phyloP scores from a whole-genome alignment of 176 grass and related monocot species.

The Oryza rufipogon region DNA sequence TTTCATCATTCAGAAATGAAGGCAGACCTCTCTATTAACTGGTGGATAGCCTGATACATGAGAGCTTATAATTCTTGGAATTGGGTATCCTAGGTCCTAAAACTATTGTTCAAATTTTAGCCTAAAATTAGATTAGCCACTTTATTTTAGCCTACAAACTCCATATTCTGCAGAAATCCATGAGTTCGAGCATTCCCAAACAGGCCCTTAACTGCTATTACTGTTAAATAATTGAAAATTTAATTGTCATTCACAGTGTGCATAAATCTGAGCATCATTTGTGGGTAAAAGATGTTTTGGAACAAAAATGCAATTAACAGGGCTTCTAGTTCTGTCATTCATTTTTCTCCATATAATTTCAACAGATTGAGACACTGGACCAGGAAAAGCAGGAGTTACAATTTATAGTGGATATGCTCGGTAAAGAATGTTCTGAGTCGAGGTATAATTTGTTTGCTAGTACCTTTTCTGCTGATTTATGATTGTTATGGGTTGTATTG shows the following conservation, averaged over 20 bases:
- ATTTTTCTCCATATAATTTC: slow-evolving; percentile 41
- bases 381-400: slow-evolving; percentile 79
- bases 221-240: neutral
- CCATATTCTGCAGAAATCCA: neutral
- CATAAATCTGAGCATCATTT: neutral
- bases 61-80: neutral
- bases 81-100: neutral
- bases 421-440: slow-evolving; percentile 69
- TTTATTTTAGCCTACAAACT: neutral
- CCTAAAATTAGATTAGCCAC: neutral
- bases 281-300: neutral
- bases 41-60: slow-evolving; percentile 6
- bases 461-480: slow-evolving; percentile 24
- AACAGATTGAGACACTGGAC: slow-evolving; percentile 81
- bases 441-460: slow-evolving; percentile 57
- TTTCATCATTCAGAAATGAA: neutral
- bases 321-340: neutral
- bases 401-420: slow-evolving; percentile 85
- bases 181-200: neutral
- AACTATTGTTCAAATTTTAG: neutral
- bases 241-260: neutral
- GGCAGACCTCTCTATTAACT: neutral
- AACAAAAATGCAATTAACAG: slow-evolving; percentile 21
- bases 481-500: neutral
- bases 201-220: neutral